These are phyloP conservation scores for Geosmithia flava DNA, from an alignment of 2,329 filamentous ascomycete genomes.

Conservation along the genomic window DNA sequence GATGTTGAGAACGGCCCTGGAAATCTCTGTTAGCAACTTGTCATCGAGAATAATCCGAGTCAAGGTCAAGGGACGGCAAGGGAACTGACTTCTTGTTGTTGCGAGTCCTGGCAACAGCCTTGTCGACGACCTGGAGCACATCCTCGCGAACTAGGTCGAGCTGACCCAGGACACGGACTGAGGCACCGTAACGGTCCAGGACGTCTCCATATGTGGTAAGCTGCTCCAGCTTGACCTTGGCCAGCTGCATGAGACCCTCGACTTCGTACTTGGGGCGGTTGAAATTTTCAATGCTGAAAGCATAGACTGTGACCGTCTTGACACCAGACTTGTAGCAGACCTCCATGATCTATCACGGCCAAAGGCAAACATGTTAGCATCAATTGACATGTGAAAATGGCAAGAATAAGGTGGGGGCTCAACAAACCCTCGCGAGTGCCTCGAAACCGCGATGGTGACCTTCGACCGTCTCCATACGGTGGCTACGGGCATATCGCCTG, in stretches of 20 bases:
- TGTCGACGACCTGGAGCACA: constrained; percentile 78
- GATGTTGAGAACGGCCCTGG: constrained; percentile 62
- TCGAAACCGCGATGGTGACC: constrained; percentile 95
- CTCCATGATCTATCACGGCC: constrained; percentile 60
- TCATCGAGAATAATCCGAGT: not conserved
- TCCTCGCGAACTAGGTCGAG: constrained; percentile 74
- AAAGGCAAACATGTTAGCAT: not conserved
- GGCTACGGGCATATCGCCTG: constrained; percentile 75
- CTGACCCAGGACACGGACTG: constrained; percentile 75
- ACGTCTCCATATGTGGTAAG: constrained; percentile 87
- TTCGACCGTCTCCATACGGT: constrained; percentile 92
- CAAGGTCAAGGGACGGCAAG: not conserved
- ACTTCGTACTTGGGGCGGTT: constrained; percentile 95
- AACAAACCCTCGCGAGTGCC: constrained; percentile 68
- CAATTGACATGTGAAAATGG: not conserved
- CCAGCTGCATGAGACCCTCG: constrained; percentile 93
- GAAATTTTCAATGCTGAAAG: constrained; percentile 98
- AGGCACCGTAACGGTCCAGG: constrained; percentile 82
- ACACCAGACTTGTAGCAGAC: constrained; percentile 98
- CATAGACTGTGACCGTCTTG: constrained; percentile 93
- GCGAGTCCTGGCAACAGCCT: constrained; percentile 74
- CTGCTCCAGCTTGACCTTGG: constrained; percentile 87
- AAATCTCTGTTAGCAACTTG: not conserved
- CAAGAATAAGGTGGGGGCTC: not conserved
- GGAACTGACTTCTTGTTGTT: constrained; percentile 61